Conservation (phyloP, 2,329 filamentous ascomycete species). For the Pleomassaria siparia region DNA sequence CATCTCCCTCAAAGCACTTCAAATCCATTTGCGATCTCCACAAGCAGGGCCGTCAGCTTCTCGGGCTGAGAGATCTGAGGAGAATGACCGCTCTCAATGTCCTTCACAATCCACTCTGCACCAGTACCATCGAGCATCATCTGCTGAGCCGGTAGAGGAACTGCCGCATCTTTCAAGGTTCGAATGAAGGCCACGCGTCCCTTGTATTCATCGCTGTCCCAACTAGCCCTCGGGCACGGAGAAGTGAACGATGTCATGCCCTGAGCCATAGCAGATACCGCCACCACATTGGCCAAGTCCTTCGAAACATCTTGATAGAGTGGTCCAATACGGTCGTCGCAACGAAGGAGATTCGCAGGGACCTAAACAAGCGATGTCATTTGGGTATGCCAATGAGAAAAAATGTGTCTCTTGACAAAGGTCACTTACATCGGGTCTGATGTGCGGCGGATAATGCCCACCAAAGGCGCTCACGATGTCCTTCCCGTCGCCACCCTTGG, state of each 20-base stretch:
- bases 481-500: constrained; percentile 17
- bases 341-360: constrained; percentile 23
- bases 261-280: constrained; percentile 18
- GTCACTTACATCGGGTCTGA: constrained; percentile 18
- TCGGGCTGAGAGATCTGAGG: constrained; percentile 43
- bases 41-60: constrained; percentile 24
- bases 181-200: constrained; percentile 18
- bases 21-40: constrained; percentile 18
- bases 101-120: constrained; percentile 29
- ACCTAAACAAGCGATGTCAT: too few species aligned
- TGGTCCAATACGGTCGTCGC: constrained; percentile 19
- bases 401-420: neutral
- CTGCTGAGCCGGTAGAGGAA: constrained; percentile 32
- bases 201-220: constrained; percentile 17
- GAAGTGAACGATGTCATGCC: constrained; percentile 20
- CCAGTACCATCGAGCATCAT: constrained; percentile 26
- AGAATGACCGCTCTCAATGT: constrained; percentile 38
- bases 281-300: constrained; percentile 12
- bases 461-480: constrained; percentile 17
- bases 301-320: constrained; percentile 17
- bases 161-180: constrained; percentile 25
- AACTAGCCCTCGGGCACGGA: constrained; percentile 15
- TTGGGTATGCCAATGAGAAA: too few species aligned
- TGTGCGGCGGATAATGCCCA: constrained; percentile 19
- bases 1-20: constrained; percentile 1